Conservation (phyloP, 2,329 filamentous ascomycete species). For the Ascocoryne sarcoides region DNA sequence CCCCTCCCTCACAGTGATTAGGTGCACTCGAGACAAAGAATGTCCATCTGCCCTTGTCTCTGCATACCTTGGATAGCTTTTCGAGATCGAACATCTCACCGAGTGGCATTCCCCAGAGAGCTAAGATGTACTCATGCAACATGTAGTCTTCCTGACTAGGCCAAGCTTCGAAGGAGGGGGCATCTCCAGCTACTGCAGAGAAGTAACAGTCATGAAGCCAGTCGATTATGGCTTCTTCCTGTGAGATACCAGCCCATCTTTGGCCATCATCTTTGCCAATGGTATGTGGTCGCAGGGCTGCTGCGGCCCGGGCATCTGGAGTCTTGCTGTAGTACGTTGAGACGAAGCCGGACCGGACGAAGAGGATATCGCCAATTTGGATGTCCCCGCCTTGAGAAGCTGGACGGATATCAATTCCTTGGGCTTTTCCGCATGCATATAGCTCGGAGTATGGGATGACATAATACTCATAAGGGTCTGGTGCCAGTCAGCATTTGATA, state of each 20-base stretch:
- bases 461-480: slow-evolving; percentile 25
- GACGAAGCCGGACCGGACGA: slow-evolving; percentile 42
- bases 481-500: not conserved
- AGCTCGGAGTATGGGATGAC: slow-evolving; percentile 22
- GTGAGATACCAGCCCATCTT: slow-evolving; percentile 39
- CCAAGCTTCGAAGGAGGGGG: slow-evolving; percentile 34
- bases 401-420: slow-evolving; percentile 27
- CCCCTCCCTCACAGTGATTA: slow-evolving; percentile 37
- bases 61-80: slow-evolving; percentile 24
- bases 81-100: slow-evolving; percentile 29
- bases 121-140: slow-evolving; percentile 27
- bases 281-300: slow-evolving; percentile 30
- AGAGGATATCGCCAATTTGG: slow-evolving; percentile 43
- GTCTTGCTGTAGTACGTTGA: slow-evolving; percentile 29
- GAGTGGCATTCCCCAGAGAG: slow-evolving; percentile 28
- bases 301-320: slow-evolving; percentile 30
- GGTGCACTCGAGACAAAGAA: slow-evolving; percentile 28
- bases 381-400: slow-evolving; percentile 38
- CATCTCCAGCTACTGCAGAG: slow-evolving; percentile 36
- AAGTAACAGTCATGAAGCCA: slow-evolving; percentile 36
- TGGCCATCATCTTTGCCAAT: slow-evolving; percentile 30
- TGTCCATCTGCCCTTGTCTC: slow-evolving; percentile 24
- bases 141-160: slow-evolving; percentile 21
- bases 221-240: slow-evolving; percentile 35
- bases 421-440: slow-evolving; percentile 21